Conservation (phyloP, 2,329 filamentous ascomycete genomes). For the Pyrenophora seminiperda region DNA sequence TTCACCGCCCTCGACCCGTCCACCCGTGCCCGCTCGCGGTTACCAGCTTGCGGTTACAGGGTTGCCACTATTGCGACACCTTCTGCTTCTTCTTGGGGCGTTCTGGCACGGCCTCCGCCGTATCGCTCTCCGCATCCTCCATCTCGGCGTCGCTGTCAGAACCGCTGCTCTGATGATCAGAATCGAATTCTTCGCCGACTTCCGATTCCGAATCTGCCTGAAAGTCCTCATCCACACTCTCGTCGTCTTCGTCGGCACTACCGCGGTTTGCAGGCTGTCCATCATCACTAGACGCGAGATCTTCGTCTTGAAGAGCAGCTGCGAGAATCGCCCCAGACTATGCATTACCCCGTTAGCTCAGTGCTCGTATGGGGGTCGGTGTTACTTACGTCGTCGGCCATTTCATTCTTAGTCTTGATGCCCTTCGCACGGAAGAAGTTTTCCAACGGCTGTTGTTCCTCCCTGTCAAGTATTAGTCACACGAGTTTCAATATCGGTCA, state of each 20-base stretch:
- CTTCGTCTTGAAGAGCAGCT: slow-evolving; percentile 81
- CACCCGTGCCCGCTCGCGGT: slow-evolving; percentile 10
- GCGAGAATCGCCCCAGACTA: slow-evolving; percentile 68
- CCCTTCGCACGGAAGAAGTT: slow-evolving; percentile 96
- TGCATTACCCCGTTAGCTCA: slow-evolving; percentile 31
- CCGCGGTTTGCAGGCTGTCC: slow-evolving; percentile 79
- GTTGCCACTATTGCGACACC: slow-evolving; percentile 44
- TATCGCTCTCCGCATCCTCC: slow-evolving; percentile 64
- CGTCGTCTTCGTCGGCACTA: slow-evolving; percentile 93
- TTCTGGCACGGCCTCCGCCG: slow-evolving; percentile 57
- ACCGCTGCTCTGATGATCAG: slow-evolving; percentile 83
- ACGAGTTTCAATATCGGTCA: background rate
- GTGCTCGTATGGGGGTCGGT: background rate
- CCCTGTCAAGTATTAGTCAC: slow-evolving; percentile 54
- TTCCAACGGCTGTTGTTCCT: slow-evolving; percentile 96
- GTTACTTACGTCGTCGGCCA: slow-evolving; percentile 83
- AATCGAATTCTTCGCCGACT: slow-evolving; percentile 95
- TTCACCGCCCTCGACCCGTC: slow-evolving; percentile 29
- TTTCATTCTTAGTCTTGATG: slow-evolving; percentile 97
- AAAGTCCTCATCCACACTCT: slow-evolving; percentile 96
- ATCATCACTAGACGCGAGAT: slow-evolving; percentile 77
- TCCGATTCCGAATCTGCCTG: slow-evolving; percentile 89
- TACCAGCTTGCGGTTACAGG: slow-evolving; percentile 5
- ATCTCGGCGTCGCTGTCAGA: slow-evolving; percentile 69
- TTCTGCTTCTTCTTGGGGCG: slow-evolving; percentile 70